Base-by-base conservation (phyloP, 2,329 filamentous ascomycete species). In the Keithomyces neogunnii region DNA sequence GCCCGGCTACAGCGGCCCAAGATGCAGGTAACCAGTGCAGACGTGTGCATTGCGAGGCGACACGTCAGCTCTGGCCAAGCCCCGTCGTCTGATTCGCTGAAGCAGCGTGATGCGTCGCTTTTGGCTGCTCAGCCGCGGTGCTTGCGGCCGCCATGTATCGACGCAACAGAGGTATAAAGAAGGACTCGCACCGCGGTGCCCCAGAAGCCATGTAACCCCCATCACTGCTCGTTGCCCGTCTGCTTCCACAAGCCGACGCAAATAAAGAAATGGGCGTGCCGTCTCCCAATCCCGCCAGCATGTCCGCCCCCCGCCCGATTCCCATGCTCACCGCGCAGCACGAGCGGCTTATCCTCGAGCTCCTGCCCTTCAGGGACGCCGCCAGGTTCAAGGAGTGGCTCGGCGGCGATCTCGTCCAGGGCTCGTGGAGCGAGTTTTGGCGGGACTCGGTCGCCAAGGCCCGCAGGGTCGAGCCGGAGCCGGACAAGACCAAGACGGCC, bases 341-440 rank as follows among this genome's bases (percentile, higher is more conserved):
- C 55, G 63, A 68, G 56, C 66, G 68, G 33, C 66, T 71, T 35
- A 61, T 71, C 48, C 59, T 70, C 54, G 67, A 71, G 54, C 64
- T 69, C 39, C 62, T 72, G 9, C 67, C 68, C 31, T 67, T 71
- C 60, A 64, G 64, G 45, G 63, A 66, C 45, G 45, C 52, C 35
- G 43, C 46, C 30, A 58, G 62, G 52, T 70, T 72, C 56, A 63
- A 63, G 40, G 63, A 62, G 30, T 72, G 68, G 69, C 62, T 71
- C 8, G 49, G 53, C 43, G 56, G 65, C 52, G 46, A 55, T 39
- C 61, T 60, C 39, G 60, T 71, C 13, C 60, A 61, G 49, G 66
- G 66, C 40, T 60, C 66, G 30, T 72, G 66, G 67, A n/a, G 56
- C 50, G 69, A 70, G 58, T 69, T 70, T 58, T 55, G 59, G 50